Evolutionary conservation across 2,329 filamentous ascomycete species (phyloP).

Genomic region (Diaporthe sp.): DNA sequence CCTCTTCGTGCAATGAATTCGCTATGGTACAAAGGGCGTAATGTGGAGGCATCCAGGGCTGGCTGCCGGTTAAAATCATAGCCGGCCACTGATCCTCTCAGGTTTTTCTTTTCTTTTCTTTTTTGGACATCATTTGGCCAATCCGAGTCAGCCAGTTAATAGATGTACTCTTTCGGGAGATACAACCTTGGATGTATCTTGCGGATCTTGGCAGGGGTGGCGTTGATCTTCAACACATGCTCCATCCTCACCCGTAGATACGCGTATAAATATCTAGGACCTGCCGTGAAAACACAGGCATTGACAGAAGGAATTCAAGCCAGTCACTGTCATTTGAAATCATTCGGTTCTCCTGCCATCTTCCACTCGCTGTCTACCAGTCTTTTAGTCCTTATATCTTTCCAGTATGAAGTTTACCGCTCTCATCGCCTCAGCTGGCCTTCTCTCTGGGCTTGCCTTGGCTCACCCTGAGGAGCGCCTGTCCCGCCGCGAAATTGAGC

Average conservation of each 20-base stretch:
- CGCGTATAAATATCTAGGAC: neutral
- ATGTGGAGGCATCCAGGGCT: neutral
- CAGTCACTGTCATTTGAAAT: neutral
- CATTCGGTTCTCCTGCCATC: neutral
- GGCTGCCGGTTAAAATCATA: neutral
- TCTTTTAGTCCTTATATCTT: neutral
- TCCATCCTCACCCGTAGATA: neutral
- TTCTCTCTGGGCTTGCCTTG: slow-evolving; percentile 17
- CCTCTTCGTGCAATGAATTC: neutral
- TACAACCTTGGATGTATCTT: neutral
- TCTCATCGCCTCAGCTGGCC: slow-evolving; percentile 8
- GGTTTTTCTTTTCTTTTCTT: no score
- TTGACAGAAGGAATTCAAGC: neutral
- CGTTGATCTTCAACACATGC: neutral
- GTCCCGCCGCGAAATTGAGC: slow-evolving; percentile 18
- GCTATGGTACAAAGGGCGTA: neutral
- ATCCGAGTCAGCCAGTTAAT: neutral
- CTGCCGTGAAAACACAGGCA: neutral
- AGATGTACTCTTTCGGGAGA: neutral
- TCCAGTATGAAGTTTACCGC: slow-evolving; percentile 23
- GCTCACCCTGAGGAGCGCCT: slow-evolving; percentile 25
- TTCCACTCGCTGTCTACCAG: neutral
- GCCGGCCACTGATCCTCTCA: neutral
- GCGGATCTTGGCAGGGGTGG: neutral
- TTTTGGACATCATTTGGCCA: neutral